Conservation (phyloP, 805 yeast species). For the Cyberlindnera xylosilytica region DNA sequence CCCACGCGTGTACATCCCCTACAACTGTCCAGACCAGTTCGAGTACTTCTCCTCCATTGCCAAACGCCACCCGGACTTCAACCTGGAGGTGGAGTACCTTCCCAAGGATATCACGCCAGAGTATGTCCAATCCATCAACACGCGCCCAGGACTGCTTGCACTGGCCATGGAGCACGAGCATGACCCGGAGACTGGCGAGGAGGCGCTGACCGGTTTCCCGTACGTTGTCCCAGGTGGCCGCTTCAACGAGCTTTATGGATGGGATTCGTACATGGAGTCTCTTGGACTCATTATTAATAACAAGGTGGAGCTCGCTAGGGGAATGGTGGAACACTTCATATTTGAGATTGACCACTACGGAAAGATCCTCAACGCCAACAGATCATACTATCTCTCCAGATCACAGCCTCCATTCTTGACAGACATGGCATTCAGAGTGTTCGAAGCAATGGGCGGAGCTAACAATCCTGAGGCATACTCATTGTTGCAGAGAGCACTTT, state of each 20-base stretch:
- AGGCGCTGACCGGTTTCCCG: constrained; percentile 62
- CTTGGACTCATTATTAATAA: constrained; percentile 73
- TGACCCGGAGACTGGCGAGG: constrained; percentile 50
- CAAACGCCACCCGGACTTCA: constrained; percentile 47
- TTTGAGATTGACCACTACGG: constrained; percentile 90
- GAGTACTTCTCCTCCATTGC: constrained; percentile 61
- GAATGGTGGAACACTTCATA: constrained; percentile 89
- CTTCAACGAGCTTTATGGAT: constrained; percentile 93
- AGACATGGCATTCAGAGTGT: constrained; percentile 79
- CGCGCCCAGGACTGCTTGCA: constrained; percentile 82
- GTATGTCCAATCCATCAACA: constrained; percentile 71
- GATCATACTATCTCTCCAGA: constrained; percentile 85
- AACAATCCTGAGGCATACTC: constrained; percentile 48
- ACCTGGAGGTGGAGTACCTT: constrained; percentile 71
- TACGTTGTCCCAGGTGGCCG: constrained; percentile 98
- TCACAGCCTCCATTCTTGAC: constrained; percentile 97
- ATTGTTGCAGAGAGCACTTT: constrained; percentile 60
- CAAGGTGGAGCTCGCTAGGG: constrained; percentile 68
- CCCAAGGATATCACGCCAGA: constrained; percentile 76
- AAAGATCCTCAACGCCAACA: constrained; percentile 88
- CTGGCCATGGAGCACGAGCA: constrained; percentile 59
- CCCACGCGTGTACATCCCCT: constrained; percentile 79
- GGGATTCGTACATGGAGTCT: constrained; percentile 96
- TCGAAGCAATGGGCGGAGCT: constrained; percentile 51
- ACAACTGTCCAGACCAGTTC: constrained; percentile 64